Evolutionary conservation across 2,329 filamentous ascomycete species (phyloP).

Genomic region (Penicillium expansum): DNA sequence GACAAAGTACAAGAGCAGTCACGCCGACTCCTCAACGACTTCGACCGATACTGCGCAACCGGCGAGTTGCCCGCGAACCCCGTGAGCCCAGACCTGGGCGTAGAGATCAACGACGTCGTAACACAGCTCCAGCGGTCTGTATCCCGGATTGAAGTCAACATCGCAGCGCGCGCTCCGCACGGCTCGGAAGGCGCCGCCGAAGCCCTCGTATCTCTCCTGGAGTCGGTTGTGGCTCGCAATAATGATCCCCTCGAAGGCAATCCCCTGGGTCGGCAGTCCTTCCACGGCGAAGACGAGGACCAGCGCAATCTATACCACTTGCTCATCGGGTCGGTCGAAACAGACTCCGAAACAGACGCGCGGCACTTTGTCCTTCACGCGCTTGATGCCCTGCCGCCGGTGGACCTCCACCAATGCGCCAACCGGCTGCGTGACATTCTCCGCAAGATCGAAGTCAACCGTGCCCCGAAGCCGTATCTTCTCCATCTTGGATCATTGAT

Average conservation of each 20-base stretch:
- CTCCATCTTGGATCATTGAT: slow-evolving; percentile 34
- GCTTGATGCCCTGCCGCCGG: slow-evolving; percentile 35
- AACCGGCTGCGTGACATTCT: slow-evolving; percentile 33
- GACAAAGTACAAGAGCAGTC: slow-evolving; percentile 42
- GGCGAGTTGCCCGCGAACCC: slow-evolving; percentile 27
- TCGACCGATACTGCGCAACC: slow-evolving; percentile 41
- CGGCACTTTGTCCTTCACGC: slow-evolving; percentile 41
- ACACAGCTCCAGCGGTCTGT: slow-evolving; percentile 31
- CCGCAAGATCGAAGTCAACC: slow-evolving; percentile 46
- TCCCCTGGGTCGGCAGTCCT: slow-evolving; percentile 33
- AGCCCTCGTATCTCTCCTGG: slow-evolving; percentile 39
- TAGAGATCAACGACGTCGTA: slow-evolving; percentile 34
- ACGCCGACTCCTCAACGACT: slow-evolving; percentile 36
- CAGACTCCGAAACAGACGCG: slow-evolving; percentile 24
- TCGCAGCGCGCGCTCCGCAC: slow-evolving; percentile 34
- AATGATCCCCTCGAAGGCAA: slow-evolving; percentile 40
- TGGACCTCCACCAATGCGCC: slow-evolving; percentile 31
- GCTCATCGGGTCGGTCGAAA: slow-evolving; percentile 37
- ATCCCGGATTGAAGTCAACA: slow-evolving; percentile 34
- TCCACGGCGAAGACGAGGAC: slow-evolving; percentile 39
- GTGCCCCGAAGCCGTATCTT: slow-evolving; percentile 37
- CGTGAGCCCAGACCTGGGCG: slow-evolving; percentile 10
- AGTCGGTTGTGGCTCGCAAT: slow-evolving; percentile 39
- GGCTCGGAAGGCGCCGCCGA: slow-evolving; percentile 39
- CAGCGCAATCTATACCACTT: slow-evolving; percentile 45